Evolutionary conservation across 2,329 filamentous ascomycete species (phyloP), one percentile per base, ranked within the genome.

Genomic region (Fusarium tuaranense): DNA sequence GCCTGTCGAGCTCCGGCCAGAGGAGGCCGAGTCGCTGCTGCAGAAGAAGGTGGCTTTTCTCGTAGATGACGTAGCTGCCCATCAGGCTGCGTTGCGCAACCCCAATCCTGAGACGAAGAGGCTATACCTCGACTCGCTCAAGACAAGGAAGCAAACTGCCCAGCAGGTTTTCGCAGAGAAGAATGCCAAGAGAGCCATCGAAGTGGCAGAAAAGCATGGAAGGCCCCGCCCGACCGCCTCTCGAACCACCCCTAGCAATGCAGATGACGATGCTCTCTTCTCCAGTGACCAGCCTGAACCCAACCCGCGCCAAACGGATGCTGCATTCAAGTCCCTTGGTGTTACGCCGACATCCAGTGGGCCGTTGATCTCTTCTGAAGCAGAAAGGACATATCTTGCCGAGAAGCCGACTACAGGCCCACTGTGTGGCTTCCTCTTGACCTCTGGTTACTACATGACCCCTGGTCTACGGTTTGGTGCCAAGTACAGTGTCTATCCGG

Each of bases 401-500:
- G 64, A 55, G 38, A 70, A 75, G 34, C 72, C 77, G n/a, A 63
- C 67, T 4, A 68, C 74, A 41, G 79, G 79, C 76, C 91, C 94
- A 4, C 86, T 98, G 25, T 98, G 95, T 83, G 91, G 90, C 39
- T 92, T 97, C 80, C 86, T 99, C 30, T 94, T 98, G 80, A 87
- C 88, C 9, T 87, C 89, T 20, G 94, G 93, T 60, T 98, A 96
- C 84, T 98, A 93, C 84, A 91, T 97, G 80, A 95, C 95, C 65
- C 97, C 97, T 1, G 97, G 97, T 10, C 88, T 99, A 63, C 94
- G 97, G 30, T 99, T 99, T 79, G 97, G 97, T 30, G 97, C 95
- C 78, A 92, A 97, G 79, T 98, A 97, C 83, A 95, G 95, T 76
- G 94, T 97, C 7, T 99, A 99, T 79, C 97, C 97, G 0, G 97